Conservation (phyloP, 345 rosid genomes). For the Aquilaria malaccensis region DNA sequence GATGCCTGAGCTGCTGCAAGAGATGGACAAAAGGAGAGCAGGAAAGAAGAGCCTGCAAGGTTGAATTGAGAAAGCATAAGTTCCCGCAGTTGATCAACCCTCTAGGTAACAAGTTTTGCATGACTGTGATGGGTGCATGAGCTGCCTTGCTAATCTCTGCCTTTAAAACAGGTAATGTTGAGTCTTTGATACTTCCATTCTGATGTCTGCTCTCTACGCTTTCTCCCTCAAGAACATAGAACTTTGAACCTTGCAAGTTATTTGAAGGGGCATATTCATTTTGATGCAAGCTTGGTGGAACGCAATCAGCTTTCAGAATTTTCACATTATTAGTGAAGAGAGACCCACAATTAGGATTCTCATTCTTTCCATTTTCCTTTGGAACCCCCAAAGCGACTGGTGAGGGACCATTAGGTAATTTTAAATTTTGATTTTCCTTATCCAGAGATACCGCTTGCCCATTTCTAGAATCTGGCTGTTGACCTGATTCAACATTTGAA, state of each 20-base stretch:
- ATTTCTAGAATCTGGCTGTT: constrained; percentile 20
- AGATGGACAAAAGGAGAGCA: constrained; percentile 87
- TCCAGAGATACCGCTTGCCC: constrained; percentile 21
- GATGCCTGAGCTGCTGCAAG: constrained; percentile 51
- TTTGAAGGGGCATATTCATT: constrained; percentile 31
- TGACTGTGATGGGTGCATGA: constrained; percentile 27
- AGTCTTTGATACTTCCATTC: constrained; percentile 19
- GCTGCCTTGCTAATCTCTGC: constrained; percentile 20
- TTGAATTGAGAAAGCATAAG: constrained; percentile 85
- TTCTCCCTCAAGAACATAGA: constrained; percentile 38
- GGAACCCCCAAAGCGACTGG: constrained; percentile 17
- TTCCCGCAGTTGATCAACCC: constrained; percentile 88
- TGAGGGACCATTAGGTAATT: constrained; percentile 15
- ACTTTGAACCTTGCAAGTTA: constrained; percentile 37
- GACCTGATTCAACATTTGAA: constrained; percentile 27
- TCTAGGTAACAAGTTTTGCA: constrained; percentile 48
- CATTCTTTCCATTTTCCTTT: constrained; percentile 38
- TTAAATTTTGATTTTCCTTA: constrained; percentile 23
- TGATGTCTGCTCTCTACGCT: constrained; percentile 17
- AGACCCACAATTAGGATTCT: constrained; percentile 16
- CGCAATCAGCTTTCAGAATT: constrained; percentile 22
- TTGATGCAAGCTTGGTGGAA: constrained; percentile 23
- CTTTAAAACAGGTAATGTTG: constrained; percentile 16
- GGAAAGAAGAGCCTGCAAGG: constrained; percentile 82
- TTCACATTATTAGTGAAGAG: constrained; percentile 40